phyloP scores from a whole-genome alignment of 1,284 basidiomycete species.

The Melampsora abietis-canadensis region DNA sequence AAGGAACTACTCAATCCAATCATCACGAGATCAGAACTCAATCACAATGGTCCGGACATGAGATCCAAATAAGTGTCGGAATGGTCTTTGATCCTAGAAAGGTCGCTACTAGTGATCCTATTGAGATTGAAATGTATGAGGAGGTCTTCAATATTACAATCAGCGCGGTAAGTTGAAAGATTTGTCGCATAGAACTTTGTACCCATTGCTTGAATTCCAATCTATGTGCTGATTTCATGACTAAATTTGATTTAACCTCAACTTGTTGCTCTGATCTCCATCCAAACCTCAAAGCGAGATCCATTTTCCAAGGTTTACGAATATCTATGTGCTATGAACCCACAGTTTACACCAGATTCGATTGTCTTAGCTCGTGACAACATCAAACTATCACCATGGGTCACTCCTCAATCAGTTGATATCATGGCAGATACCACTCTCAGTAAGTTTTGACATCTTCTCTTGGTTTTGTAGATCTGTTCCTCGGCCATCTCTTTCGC shows the following conservation, averaged over 20 bases:
- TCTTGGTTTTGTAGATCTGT: background rate
- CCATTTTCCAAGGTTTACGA: conserved; percentile 11
- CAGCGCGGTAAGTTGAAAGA: conserved; percentile 2
- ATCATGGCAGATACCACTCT: conserved; percentile 16
- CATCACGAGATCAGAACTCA: background rate
- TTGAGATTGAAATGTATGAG: background rate
- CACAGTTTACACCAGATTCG: conserved; percentile 8
- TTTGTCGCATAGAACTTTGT: background rate
- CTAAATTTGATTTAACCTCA: background rate
- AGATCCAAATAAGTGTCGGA: conserved; percentile 7
- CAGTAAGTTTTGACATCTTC: conserved; percentile 3
- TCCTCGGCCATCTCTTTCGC: background rate
- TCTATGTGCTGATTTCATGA: background rate
- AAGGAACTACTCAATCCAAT: background rate
- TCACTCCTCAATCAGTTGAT: conserved; percentile 27
- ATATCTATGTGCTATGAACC: background rate
- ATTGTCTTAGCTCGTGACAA: conserved; percentile 18
- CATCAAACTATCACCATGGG: conserved; percentile 38
- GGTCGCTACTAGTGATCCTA: background rate
- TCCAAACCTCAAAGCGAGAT: background rate
- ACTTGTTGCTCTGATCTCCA: background rate
- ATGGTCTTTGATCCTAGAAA: conserved; percentile 25
- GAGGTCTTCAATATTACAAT: background rate
- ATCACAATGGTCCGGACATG: background rate
- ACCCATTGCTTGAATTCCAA: background rate